phyloP scores from a whole-genome alignment of 2,329 filamentous ascomycete genomes.

The Aureobasidium sp. region DNA sequence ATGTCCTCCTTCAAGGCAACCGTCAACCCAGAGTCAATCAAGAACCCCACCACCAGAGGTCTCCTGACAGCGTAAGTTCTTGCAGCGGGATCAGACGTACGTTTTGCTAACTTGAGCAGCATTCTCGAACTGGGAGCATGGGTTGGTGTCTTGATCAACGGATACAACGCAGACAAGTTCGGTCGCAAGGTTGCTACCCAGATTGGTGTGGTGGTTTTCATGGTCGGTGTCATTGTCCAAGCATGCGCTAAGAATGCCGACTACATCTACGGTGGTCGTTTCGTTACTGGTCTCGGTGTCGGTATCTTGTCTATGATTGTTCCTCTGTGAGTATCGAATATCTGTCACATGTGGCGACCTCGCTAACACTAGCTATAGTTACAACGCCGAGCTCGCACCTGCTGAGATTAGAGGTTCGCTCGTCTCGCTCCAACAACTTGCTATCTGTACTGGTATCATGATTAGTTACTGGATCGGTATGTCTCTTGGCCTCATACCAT shows the following conservation, averaged over 20 bases:
- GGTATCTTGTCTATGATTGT: conserved; percentile 57
- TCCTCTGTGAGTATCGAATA: conserved; percentile 37
- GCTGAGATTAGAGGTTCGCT: conserved; percentile 29
- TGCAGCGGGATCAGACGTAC: not conserved
- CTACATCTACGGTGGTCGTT: conserved; percentile 62
- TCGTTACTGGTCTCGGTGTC: conserved; percentile 49
- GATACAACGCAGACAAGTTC: conserved; percentile 62
- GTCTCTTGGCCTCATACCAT: conserved; percentile 20
- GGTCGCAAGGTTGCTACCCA: conserved; percentile 65
- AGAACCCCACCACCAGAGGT: conserved; percentile 12
- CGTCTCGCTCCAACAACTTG: conserved; percentile 50
- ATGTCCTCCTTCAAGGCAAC: conserved; percentile 21
- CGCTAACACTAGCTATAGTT: conserved; percentile 17
- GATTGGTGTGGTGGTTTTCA: conserved; percentile 59
- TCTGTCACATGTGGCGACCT: not conserved
- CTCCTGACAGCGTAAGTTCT: conserved; percentile 9
- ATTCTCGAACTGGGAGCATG: conserved; percentile 72
- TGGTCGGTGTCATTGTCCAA: conserved; percentile 63
- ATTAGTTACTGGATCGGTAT: conserved; percentile 47
- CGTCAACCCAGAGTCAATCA: conserved; percentile 4
- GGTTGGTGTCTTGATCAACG: conserved; percentile 64
- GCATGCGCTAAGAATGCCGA: conserved; percentile 52
- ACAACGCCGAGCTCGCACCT: conserved; percentile 35
- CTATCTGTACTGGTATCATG: conserved; percentile 57
- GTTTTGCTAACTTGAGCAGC: not conserved